Percentiles rank a stretch among this genome's conserved stretches.
Conservation (phyloP, 169 alveolate genomes). For the Eimeria sp. region DNA sequence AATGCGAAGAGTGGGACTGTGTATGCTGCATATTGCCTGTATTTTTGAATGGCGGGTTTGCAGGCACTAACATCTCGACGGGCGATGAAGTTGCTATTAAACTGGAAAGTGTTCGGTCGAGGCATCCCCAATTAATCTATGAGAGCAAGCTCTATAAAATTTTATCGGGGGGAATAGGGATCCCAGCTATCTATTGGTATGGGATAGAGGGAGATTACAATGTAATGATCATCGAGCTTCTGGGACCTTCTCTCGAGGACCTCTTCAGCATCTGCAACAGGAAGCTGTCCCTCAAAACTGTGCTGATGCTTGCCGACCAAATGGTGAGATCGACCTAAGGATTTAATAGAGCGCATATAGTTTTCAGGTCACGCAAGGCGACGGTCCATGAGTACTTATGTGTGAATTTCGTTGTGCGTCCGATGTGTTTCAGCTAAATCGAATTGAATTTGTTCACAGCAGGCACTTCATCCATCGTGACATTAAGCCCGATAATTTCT, state of each 20-base stretch:
- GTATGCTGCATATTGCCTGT: background rate
- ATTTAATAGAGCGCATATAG: background rate
- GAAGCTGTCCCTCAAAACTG: slow-evolving; percentile 95
- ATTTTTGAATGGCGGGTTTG: background rate
- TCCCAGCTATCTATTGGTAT: slow-evolving; percentile 98
- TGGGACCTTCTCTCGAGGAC: slow-evolving; percentile 99
- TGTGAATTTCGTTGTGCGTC: background rate
- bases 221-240: slow-evolving; percentile 97
- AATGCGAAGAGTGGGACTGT: background rate
- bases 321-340: slow-evolving; percentile 84
- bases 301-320: slow-evolving; percentile 91
- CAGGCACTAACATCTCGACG: slow-evolving; percentile 96
- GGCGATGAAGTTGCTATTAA: slow-evolving; percentile 97
- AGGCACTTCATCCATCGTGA: slow-evolving; percentile 98
- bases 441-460: slow-evolving; percentile 97
- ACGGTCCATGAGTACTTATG: background rate
- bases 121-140: slow-evolving; percentile 96
- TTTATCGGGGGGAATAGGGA: slow-evolving; percentile 96
- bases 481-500: slow-evolving; percentile 98
- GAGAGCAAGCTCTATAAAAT: slow-evolving; percentile 98
- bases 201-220: slow-evolving; percentile 99
- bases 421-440: slow-evolving; percentile 88
- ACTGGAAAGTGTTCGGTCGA: slow-evolving; percentile 96
- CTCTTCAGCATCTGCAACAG: slow-evolving; percentile 97
- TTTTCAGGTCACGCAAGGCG: background rate